Evolutionary conservation across 2,329 filamentous ascomycete genomes (phyloP).

Genomic region (Pseudogymnoascus sp.): DNA sequence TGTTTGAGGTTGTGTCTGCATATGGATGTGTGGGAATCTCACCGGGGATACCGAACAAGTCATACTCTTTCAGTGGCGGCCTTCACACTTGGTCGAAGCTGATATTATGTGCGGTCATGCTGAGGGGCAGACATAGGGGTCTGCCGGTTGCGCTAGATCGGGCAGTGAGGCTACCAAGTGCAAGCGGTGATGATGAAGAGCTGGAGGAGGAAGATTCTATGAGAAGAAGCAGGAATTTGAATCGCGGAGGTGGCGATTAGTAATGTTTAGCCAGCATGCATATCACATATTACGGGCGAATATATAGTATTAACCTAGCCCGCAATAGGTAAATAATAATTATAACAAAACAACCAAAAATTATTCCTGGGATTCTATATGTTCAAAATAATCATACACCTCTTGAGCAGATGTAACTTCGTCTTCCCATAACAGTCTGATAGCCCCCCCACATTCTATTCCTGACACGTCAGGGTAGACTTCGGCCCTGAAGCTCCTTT

Average conservation of each 20-base stretch:
- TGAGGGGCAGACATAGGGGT: slow-evolving; percentile 44
- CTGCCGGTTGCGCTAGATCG: slow-evolving; percentile 46
- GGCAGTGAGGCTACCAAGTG: slow-evolving; percentile 35
- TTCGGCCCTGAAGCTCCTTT: slow-evolving; percentile 20
- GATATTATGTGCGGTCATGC: slow-evolving; percentile 45
- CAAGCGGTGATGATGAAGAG: slow-evolving; percentile 11
- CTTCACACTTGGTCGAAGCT: slow-evolving; percentile 60
- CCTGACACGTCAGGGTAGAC: slow-evolving; percentile 25
- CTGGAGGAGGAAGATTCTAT: background rate
- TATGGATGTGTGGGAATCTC: slow-evolving; percentile 87
- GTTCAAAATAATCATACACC: slow-evolving; percentile 3
- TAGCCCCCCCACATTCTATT: slow-evolving; percentile 24
- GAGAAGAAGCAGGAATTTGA: background rate
- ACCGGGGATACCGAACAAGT: slow-evolving; percentile 64
- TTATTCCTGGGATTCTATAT: background rate
- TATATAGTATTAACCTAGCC: background rate
- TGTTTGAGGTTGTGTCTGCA: slow-evolving; percentile 82
- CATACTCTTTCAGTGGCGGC: slow-evolving; percentile 70
- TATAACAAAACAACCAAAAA: background rate
- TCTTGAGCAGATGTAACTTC: slow-evolving; percentile 10
- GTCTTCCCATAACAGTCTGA: slow-evolving; percentile 26
- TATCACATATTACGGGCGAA: background rate
- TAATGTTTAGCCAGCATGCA: background rate
- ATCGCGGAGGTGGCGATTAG: background rate
- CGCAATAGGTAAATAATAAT: background rate